Conservation (phyloP, 106 monocot species). For the Dioscorea alata region DNA sequence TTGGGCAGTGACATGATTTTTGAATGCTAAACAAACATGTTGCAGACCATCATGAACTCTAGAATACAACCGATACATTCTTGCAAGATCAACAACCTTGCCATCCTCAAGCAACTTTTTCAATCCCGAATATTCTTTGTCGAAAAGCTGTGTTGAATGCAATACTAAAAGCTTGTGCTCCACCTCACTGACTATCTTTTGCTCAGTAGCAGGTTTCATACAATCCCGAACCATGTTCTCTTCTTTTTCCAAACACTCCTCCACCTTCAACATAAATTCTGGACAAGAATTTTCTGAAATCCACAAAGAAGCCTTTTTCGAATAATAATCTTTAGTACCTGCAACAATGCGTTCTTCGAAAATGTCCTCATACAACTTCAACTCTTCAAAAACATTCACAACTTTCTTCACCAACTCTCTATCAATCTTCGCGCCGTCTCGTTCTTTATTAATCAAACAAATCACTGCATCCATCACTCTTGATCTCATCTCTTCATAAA, state of each 20-base stretch:
- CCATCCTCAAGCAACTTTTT: constrained; percentile 61
- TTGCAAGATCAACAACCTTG: constrained; percentile 42
- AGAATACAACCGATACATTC: constrained; percentile 33
- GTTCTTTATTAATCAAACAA: constrained; percentile 68
- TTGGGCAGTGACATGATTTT: constrained; percentile 68
- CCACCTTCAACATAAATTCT: constrained; percentile 66
- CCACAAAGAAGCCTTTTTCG: constrained; percentile 40
- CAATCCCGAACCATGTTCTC: not conserved
- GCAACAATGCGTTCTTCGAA: constrained; percentile 34
- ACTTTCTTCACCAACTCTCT: constrained; percentile 69
- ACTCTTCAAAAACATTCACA: constrained; percentile 71
- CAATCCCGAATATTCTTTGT: constrained; percentile 87
- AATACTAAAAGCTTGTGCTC: constrained; percentile 70
- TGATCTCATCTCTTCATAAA: constrained; percentile 45
- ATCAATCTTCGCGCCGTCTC: constrained; percentile 75
- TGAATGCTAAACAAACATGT: constrained; percentile 33
- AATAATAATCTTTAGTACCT: constrained; percentile 32
- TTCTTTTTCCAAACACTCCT: constrained; percentile 5
- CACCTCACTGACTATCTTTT: constrained; percentile 37
- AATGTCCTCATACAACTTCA: constrained; percentile 42
- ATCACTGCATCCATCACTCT: constrained; percentile 72
- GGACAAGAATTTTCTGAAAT: constrained; percentile 43
- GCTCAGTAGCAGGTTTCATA: constrained; percentile 4
- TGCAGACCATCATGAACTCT: constrained; percentile 24
- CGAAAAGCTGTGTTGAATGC: constrained; percentile 66